Evolutionary conservation across 768 basidiomycete species (phyloP), one percentile per base, ranked within the genome.

Genomic region (Suillus weaverae): DNA sequence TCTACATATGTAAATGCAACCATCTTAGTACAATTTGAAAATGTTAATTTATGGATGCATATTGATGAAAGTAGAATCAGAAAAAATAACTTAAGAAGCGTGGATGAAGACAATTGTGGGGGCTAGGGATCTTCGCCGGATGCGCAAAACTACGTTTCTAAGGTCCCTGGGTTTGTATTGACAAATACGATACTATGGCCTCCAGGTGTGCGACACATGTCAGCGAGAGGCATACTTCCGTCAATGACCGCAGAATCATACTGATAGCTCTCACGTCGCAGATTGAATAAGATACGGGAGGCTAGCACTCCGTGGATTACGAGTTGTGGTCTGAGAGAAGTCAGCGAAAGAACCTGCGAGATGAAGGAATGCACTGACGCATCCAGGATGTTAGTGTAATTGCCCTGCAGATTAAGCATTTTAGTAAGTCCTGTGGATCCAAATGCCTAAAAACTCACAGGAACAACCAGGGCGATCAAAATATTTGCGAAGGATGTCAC

Each of bases 221-320:
- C 2, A 5, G 36, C 35, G 9, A 56, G 35, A 18, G 56, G 56
- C 1, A 30, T 18, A 5, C 3, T 26, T 26, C 2, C 36, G 2
- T 11, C 8, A 10, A 57, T 16, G 1, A 18, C 18, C 22, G 1
- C 36, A 3, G 36, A 38, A 6, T 26, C 22, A 26, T 36, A 38
- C 8, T 16, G 36, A 20, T 8, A n/a, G 22, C 61, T 30, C 7
- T 62, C 32, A 10, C 5, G 22, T 6, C 61, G 22, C 35, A 62
- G 35, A 54, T 62, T 54, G 53, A 62, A 38, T 62, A 62, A n/a
- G 22, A 62, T 62, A 35, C 51, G 61, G 38, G 50, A 62, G 36
- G 61, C 61, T 30, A 62, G 13, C 14, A 62, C 8, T 5, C 61
- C 26, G 33, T 56, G 50, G 9, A 62, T 22, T 7, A 56, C 51